Base-by-base conservation (phyloP, 148 eudicot genomes). In the Fagopyrum homotropicum region DNA sequence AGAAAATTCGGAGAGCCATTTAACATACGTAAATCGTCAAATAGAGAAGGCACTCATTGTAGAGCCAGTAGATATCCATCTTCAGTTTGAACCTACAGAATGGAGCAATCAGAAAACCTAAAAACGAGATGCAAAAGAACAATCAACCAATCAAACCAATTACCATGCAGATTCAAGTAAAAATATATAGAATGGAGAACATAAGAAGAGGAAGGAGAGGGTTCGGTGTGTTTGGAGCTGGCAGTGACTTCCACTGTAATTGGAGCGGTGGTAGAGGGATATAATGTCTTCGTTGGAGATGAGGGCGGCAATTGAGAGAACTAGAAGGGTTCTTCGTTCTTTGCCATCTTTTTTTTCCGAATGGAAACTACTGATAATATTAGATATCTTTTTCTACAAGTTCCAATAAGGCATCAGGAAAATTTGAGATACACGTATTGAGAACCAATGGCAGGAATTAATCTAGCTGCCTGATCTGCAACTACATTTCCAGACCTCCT, bases 1-100 rank as follows among this genome's bases (percentile, higher is more conserved):
- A 95, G 98, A 29, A 95, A 80, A 75, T 92, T 88, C 0, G 98
- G 96, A 64, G 85, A 82, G 30, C 86, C 86, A 63, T 72, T 83
- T 52, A 49, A 75, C 45, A 72, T 77, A 68, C 81, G 72, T 22
- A 85, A 52, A 11, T 29, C 76, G 4, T 54, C 74, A 0, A 77
- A 59, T 19, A 78, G 57, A 10, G 91, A 87, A 44, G 90, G 86
- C 56, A 91, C 93, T 0, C 97, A 90, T 61, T 90, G 96, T 75
- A 94, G 89, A 71, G 88, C 98, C 74, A 91, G 76, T 66, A 90
- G 45, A 66, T 77, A 88, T 19, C 97, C 98, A 82, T 94, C 98
- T 75, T 85, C 78, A 19, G 98, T 90, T 83, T 84, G 81, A 73
- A 91, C 82, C 98, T 94, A 77, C 63, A n/a, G 26, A 22, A 22